phyloP scores from a whole-genome alignment of 257 asterid genomes.

The Cruciata laevipes region DNA sequence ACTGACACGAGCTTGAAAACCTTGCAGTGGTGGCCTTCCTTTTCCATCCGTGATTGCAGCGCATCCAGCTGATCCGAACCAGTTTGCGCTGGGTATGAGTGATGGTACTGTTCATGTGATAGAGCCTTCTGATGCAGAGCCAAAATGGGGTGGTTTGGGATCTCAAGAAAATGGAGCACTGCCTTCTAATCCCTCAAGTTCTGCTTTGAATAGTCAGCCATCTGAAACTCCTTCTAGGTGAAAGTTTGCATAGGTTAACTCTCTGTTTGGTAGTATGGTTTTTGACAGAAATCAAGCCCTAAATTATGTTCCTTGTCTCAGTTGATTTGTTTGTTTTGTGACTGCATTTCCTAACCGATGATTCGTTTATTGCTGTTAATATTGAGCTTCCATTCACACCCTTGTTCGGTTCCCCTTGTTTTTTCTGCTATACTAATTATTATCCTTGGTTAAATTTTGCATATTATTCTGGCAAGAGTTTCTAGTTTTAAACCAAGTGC shows the following conservation, averaged over 20 bases:
- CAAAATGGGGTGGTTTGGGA: constrained; percentile 72
- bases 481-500: background rate
- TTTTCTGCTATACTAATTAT: no score
- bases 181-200: constrained; percentile 66
- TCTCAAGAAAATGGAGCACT: constrained; percentile 70
- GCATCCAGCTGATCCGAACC: constrained; percentile 73
- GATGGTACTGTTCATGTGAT: constrained; percentile 74
- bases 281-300: background rate
- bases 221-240: constrained; percentile 86
- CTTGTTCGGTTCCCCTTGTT: background rate
- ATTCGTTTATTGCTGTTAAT: constrained; percentile 4
- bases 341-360: background rate
- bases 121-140: constrained; percentile 75
- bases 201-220: constrained; percentile 85
- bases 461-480: background rate
- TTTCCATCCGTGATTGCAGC: constrained; percentile 83
- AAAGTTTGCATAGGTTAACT: constrained; percentile 4
- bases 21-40: constrained; percentile 34
- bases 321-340: background rate
- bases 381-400: background rate
- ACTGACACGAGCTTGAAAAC: constrained; percentile 14
- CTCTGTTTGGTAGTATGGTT: constrained; percentile 1
- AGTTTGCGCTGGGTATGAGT: constrained; percentile 91
- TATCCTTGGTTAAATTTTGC: background rate
- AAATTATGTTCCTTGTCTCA: constrained; percentile 2